Evolutionary conservation across 106 monocot genomes (phyloP).

Genomic region (Cymbidium sinense): DNA sequence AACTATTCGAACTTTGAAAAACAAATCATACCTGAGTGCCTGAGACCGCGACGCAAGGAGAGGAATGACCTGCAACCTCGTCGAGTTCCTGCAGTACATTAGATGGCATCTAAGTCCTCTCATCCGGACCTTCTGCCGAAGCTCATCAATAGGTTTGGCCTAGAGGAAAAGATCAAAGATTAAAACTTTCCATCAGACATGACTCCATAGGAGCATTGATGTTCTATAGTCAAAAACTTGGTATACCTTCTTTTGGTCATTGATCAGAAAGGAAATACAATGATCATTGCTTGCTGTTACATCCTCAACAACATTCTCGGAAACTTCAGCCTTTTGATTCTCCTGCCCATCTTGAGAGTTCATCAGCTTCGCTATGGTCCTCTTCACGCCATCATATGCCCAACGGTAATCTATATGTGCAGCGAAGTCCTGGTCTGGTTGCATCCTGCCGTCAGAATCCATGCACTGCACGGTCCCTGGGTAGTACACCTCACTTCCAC

Average conservation of each 20-base stretch:
- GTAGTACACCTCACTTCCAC: conserved; percentile 93
- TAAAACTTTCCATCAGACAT: neutral
- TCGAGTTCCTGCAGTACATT: conserved; percentile 87
- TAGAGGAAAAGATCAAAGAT: conserved; percentile 12
- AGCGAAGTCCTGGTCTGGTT: conserved; percentile 71
- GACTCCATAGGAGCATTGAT: neutral
- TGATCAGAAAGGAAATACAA: conserved; percentile 73
- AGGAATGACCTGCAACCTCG: conserved; percentile 81
- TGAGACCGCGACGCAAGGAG: conserved; percentile 86
- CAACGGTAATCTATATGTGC: conserved; percentile 86
- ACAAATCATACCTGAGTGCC: conserved; percentile 62
- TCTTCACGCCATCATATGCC: conserved; percentile 69
- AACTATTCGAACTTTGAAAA: neutral
- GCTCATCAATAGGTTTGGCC: conserved; percentile 60
- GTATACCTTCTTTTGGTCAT: conserved; percentile 50
- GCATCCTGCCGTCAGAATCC: conserved; percentile 42
- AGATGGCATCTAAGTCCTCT: conserved; percentile 82
- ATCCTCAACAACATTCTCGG: conserved; percentile 37
- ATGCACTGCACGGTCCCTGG: conserved; percentile 69
- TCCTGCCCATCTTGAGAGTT: conserved; percentile 22
- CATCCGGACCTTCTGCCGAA: conserved; percentile 74
- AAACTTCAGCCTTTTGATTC: conserved; percentile 10
- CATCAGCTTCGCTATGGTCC: conserved; percentile 59
- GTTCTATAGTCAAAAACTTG: neutral
- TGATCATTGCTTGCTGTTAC: conserved; percentile 54